These are phyloP conservation scores for Emergomyces orientalis DNA, from an alignment of 2,329 filamentous ascomycete genomes.

Conservation along the genomic window DNA sequence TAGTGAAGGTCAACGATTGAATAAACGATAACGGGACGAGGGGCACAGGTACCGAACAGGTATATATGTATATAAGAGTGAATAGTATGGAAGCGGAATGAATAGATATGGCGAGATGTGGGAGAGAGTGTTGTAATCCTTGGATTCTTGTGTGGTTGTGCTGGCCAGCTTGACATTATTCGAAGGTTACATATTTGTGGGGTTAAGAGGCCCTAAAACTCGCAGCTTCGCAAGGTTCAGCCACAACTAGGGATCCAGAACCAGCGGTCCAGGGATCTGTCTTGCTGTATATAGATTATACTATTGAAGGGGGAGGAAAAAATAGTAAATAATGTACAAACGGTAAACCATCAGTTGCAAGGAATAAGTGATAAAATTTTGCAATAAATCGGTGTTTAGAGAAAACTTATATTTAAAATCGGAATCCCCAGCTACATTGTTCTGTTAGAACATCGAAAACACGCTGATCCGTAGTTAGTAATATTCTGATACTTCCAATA, in stretches of 20 bases:
- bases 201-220: not conserved
- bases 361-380: too few relatives aligned
- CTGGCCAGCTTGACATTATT: conserved; percentile 6
- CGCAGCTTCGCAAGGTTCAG: not conserved
- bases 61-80: not conserved
- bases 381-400: too few relatives aligned
- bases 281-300: too few relatives aligned
- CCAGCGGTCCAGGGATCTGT: not conserved
- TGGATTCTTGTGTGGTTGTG: not conserved
- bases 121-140: not conserved
- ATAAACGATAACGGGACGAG: not conserved
- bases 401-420: too few relatives aligned
- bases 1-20: conserved; percentile 14
- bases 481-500: too few relatives aligned
- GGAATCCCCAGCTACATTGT: too few relatives aligned
- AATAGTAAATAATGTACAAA: too few relatives aligned
- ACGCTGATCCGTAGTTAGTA: too few relatives aligned
- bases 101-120: not conserved
- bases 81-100: not conserved
- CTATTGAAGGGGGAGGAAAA: too few relatives aligned
- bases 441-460: too few relatives aligned
- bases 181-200: conserved; percentile 5
- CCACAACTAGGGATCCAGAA: not conserved
- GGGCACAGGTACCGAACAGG: not conserved
- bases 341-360: too few relatives aligned